phyloP scores from a whole-genome alignment of 2,329 filamentous ascomycete species.

The Hymenoscyphus scutula region DNA sequence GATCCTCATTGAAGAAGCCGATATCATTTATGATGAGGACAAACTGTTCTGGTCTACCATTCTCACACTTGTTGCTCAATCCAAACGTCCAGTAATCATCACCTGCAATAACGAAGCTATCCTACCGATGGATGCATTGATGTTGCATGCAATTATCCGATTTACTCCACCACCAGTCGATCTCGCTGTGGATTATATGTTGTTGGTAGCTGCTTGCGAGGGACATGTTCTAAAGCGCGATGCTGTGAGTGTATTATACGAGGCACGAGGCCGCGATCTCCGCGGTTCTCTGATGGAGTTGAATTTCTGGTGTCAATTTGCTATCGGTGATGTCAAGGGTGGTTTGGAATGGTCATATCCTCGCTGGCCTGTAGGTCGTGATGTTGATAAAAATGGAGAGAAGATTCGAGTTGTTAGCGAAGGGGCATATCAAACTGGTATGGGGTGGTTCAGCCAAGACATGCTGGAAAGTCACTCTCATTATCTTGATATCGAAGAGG shows the following conservation, averaged over 20 bases:
- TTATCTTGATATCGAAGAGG: constrained; percentile 53
- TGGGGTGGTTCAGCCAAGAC: constrained; percentile 74
- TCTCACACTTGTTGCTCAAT: constrained; percentile 71
- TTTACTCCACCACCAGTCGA: constrained; percentile 65
- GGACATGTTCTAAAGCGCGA: constrained; percentile 73
- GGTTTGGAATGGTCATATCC: constrained; percentile 89
- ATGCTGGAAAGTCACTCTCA: constrained; percentile 41
- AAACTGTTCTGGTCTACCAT: constrained; percentile 91
- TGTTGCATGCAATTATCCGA: constrained; percentile 81
- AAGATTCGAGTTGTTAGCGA: constrained; percentile 76
- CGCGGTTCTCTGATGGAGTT: constrained; percentile 80
- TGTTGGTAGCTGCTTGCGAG: constrained; percentile 82
- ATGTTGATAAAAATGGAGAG: constrained; percentile 65
- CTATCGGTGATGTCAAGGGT: constrained; percentile 81
- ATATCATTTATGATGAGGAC: constrained; percentile 92
- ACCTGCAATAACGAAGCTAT: constrained; percentile 91
- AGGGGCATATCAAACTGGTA: constrained; percentile 71
- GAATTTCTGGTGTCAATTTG: constrained; percentile 97
- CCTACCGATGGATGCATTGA: constrained; percentile 71
- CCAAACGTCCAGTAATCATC: constrained; percentile 88
- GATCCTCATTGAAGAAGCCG: constrained; percentile 90
- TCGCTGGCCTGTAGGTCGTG: constrained; percentile 69
- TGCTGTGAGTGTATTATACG: constrained; percentile 68
- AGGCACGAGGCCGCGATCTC: constrained; percentile 67
- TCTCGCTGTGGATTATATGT: constrained; percentile 73